These are phyloP conservation scores for Ophiognomonia clavigignenti-juglandacearum DNA, from an alignment of 2,329 filamentous ascomycete genomes.

Conservation along the genomic window DNA sequence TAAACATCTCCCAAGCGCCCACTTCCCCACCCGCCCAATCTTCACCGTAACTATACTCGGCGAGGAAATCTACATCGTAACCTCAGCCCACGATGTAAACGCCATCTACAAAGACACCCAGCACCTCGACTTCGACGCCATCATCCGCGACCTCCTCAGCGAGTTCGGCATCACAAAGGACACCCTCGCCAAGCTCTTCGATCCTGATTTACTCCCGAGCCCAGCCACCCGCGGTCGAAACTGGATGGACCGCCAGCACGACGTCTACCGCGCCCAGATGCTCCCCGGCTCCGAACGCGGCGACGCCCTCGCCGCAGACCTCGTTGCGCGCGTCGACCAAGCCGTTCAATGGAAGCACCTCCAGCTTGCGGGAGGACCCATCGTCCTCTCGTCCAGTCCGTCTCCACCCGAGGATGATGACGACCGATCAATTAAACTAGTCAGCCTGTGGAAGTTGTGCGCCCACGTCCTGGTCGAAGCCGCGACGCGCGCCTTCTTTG, in stretches of 20 bases:
- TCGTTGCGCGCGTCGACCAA: background rate
- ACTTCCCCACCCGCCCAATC: background rate
- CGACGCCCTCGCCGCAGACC: background rate
- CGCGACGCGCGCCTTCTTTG: slow-evolving; percentile 2
- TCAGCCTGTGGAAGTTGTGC: slow-evolving; percentile 1
- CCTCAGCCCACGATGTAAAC: background rate
- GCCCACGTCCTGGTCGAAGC: background rate
- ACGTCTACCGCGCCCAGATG: slow-evolving; percentile 1
- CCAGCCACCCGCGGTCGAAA: background rate
- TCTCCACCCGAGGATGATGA: too few relatives aligned
- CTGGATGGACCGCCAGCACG: slow-evolving; percentile 3
- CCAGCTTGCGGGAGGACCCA: too few relatives aligned
- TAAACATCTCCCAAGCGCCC: too few relatives aligned
- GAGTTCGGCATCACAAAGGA: background rate
- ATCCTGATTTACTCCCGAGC: background rate
- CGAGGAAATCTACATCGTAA: slow-evolving; percentile 1
- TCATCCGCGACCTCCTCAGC: background rate
- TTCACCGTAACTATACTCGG: slow-evolving; percentile 1
- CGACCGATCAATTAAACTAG: background rate
- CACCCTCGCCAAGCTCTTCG: background rate
- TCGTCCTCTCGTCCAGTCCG: background rate
- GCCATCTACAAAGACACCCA: background rate
- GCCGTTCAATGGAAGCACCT: background rate
- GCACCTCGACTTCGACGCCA: background rate
- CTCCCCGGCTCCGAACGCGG: background rate